Percentiles rank a stretch among this genome's conserved stretches.
Conservation (phyloP, 169 alveolate genomes). For the Plasmodium yoelii region DNA sequence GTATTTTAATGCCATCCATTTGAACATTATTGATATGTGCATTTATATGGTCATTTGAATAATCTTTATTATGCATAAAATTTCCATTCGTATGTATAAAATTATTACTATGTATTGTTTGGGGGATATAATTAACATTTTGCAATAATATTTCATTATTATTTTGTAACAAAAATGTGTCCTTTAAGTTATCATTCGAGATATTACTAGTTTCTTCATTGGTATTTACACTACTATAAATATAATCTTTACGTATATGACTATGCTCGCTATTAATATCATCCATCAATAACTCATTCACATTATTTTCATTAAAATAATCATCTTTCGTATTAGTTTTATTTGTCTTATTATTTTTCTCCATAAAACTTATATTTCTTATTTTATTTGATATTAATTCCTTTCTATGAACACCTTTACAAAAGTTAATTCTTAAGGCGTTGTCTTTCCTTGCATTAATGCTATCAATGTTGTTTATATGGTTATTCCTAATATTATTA, state of each 20-base stretch:
- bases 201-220: conserved; percentile 4
- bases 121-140: too few relatives aligned
- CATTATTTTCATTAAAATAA: conserved; percentile 12
- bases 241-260: conserved; percentile 14
- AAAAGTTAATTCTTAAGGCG: neutral
- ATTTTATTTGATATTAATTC: conserved; percentile 22
- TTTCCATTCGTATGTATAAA: neutral
- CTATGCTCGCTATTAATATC: conserved; percentile 1
- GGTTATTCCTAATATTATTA: neutral
- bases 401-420: conserved; percentile 15
- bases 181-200: conserved; percentile 9
- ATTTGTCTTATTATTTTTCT: conserved; percentile 14
- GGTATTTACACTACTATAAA: conserved; percentile 1
- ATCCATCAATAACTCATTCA: conserved; percentile 14
- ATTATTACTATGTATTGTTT: too few relatives aligned
- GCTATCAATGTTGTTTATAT: neutral
- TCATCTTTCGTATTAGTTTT: conserved; percentile 18
- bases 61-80: neutral
- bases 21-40: neutral
- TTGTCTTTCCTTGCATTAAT: neutral
- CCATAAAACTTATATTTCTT: conserved; percentile 20
- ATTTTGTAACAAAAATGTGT: neutral
- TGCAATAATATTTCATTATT: too few relatives aligned
- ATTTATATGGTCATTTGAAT: neutral
- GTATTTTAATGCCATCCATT: conserved; percentile 2